phyloP scores from a whole-genome alignment of 148 eudicot species.

The Rhododendron ovatum region DNA sequence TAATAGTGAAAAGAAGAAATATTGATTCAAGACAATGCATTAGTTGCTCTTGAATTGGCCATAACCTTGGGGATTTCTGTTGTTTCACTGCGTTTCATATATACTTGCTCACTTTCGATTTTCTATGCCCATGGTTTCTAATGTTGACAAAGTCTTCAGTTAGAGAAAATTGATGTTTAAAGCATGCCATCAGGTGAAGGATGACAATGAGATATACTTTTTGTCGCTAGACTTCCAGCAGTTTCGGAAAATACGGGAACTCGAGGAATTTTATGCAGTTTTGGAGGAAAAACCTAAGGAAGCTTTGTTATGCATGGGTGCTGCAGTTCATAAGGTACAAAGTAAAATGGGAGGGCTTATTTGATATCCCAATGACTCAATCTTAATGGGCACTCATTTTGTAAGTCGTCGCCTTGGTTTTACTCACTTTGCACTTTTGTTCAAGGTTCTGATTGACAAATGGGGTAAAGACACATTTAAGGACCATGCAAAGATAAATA shows the following conservation, averaged over 20 bases:
- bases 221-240: constrained; percentile 68
- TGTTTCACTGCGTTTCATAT: background rate
- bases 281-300: constrained; percentile 74
- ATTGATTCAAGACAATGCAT: background rate
- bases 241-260: constrained; percentile 53
- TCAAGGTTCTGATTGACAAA: constrained; percentile 45
- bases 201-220: constrained; percentile 44
- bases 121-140: background rate
- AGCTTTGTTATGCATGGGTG: constrained; percentile 84
- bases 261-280: constrained; percentile 40
- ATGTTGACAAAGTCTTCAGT: background rate
- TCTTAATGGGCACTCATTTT: background rate
- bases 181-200: constrained; percentile 55
- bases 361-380: background rate
- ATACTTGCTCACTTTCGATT: background rate
- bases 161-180: background rate
- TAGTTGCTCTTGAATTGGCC: background rate
- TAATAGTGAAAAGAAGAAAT: background rate
- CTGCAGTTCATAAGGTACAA: constrained; percentile 86
- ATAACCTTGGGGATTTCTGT: background rate
- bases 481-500: constrained; percentile 49
- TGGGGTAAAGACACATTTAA: constrained; percentile 35
- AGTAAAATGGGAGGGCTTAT: background rate
- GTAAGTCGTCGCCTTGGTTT: background rate
- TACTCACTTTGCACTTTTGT: constrained; percentile 1